Percentiles rank a stretch among this genome's conserved stretches.
These are phyloP conservation scores for Dryadomyces sulphureus DNA, from an alignment of 2,329 filamentous ascomycete species.

Conservation along the genomic window DNA sequence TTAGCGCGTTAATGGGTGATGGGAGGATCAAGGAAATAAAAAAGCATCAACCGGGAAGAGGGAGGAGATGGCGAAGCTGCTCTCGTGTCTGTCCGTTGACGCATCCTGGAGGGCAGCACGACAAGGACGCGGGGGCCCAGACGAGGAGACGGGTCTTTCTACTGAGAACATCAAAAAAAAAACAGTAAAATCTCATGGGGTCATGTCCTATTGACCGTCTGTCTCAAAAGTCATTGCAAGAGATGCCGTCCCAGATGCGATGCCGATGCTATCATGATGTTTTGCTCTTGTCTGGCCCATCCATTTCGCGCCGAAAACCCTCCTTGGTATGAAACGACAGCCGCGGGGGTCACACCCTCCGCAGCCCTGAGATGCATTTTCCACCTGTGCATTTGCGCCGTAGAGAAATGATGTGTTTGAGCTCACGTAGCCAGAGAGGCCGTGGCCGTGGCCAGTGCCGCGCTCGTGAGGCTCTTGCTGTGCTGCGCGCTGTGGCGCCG, in stretches of 20 bases:
- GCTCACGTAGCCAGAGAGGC: too few species aligned
- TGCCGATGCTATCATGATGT: background rate
- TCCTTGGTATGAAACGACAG: too few species aligned
- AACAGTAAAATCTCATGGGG: constrained; percentile 3
- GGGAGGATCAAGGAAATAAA: background rate
- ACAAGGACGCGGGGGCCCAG: background rate
- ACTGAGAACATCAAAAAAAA: constrained; percentile 1
- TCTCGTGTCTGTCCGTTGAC: too few species aligned
- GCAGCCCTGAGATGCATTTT: too few species aligned
- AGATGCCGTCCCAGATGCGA: background rate
- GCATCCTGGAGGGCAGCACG: background rate
- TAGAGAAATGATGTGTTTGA: background rate
- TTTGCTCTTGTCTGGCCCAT: background rate
- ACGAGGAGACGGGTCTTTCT: background rate
- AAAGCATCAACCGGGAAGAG: background rate
- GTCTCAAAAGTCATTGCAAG: background rate
- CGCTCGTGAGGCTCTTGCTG: constrained; percentile 8
- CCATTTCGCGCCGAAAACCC: background rate
- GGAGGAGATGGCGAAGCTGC: background rate
- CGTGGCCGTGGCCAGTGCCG: background rate
- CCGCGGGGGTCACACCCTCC: too few species aligned
- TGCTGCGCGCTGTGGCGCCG: constrained; percentile 35
- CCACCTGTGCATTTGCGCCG: background rate
- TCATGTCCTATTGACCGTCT: background rate
- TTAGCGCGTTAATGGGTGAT: constrained; percentile 1